Percentiles rank a stretch among this genome's conserved stretches.
Evolutionary conservation across 768 basidiomycete species (phyloP).

Genomic region (Russula ochroleuca): DNA sequence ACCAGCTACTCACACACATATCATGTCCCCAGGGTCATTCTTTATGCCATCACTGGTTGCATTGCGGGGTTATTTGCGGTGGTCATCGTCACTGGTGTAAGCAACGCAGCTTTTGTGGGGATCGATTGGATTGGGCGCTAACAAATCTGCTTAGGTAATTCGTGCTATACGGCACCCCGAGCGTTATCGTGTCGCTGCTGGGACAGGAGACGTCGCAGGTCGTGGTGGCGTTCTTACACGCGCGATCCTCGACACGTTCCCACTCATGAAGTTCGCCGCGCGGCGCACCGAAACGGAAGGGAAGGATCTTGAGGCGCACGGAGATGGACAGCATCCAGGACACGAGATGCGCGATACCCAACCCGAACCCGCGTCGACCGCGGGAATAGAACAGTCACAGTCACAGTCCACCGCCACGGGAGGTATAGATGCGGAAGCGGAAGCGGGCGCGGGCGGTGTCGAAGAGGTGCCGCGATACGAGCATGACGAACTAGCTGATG

Average conservation of each 20-base stretch:
- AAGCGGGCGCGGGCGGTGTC: background rate
- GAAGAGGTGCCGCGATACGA: background rate
- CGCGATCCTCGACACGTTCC: slow-evolving; percentile 95
- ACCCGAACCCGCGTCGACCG: background rate
- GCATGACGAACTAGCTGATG: slow-evolving; percentile 13
- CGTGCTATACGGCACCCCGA: slow-evolving; percentile 85
- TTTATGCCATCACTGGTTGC: slow-evolving; percentile 85
- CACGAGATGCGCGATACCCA: background rate
- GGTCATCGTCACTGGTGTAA: slow-evolving; percentile 80
- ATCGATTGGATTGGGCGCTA: background rate
- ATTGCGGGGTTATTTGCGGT: slow-evolving; percentile 81
- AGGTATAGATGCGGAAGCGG: background rate
- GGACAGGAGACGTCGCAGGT: slow-evolving; percentile 45
- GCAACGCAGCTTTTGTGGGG: slow-evolving; percentile 29
- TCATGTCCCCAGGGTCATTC: slow-evolving; percentile 59
- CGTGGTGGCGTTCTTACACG: slow-evolving; percentile 51
- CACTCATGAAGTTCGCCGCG: slow-evolving; percentile 78
- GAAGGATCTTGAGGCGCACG: slow-evolving; percentile 15
- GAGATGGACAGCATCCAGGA: background rate
- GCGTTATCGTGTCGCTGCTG: slow-evolving; percentile 59
- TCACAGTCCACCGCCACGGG: background rate
- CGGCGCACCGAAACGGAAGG: slow-evolving; percentile 11
- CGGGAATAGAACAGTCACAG: background rate
- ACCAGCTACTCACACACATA: slow-evolving; percentile 20
- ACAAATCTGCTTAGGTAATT: slow-evolving; percentile 49